Base-by-base conservation (phyloP, 345 rosid genomes). In the Syzygium aromaticum region DNA sequence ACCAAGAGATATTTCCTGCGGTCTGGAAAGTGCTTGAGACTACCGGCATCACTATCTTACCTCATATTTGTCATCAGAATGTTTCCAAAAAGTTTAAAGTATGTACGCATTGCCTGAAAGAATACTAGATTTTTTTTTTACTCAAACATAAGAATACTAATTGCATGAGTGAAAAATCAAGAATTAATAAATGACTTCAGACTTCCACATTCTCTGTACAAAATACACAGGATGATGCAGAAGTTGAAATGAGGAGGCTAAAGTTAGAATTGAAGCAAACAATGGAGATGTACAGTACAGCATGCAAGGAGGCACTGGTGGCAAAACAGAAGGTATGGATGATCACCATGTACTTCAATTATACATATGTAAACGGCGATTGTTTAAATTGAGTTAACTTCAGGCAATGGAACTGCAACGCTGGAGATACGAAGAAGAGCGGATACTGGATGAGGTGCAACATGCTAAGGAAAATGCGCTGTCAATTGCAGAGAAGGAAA, bases 241-340 rank as follows among this genome's bases (percentile, higher is more conserved):
- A 96, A 93, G 89, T 94, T 54, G 99, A 97, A 91, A 95, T 97
- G 99, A 92, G 94, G 92, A 95, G 97, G 91, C 87, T 97, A 86
- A 96, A 90, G 92, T 88, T 89, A 86, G 99, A 98, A 93, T 90
- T 98, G 89, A 95, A 95, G 90, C 96, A 96, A 91, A 96, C 99
- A 46, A 94, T 95, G 93, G 96, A 94, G 49, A 88, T 96, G 93
- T 98, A 98, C 87, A 93, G 93, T 86, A 91, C 92, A 73, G 99
- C 99, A 49, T 98, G 99, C 90, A 96, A 89, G 90, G 98, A 95
- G 94, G 99, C 98, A 80, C 90, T 96, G 33, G 86, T 91, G 77
- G 99, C 97, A 82, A 94, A 94, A 89, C 96, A 96, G 88, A 93
- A 93, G 89, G 89, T 87, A 53, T 21, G 38, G 94, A 96, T 93